Base-by-base conservation (phyloP, 257 asterid species). In the Solanum pennellii region DNA sequence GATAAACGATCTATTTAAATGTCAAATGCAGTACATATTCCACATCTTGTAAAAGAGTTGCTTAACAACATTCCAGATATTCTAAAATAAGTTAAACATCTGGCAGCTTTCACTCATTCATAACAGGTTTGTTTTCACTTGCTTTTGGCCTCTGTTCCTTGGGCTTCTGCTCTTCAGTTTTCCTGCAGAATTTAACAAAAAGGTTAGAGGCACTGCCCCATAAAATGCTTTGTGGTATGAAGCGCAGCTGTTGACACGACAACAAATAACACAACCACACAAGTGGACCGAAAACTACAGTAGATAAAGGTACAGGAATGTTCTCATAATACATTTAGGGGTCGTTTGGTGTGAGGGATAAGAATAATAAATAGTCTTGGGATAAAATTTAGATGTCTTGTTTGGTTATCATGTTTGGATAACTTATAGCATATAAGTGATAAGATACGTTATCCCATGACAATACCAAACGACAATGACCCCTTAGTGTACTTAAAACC, bases 151-250 rank as follows among this genome's bases (percentile, higher is more conserved):
- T 96, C 85, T 96, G 98, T 85, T 96, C 99, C 96, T 92, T 96
- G 23, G 99, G 99, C 94, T 92, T 97, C 90, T 94, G 98, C 92
- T 97, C 99, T 87, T 97, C 99, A 33, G 92, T 91, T 97, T 96
- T 97, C 96, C 99, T 97, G 87, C 37, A 88, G 25, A 84, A 76
- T 25, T 18, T 35, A 49, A 23, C 41, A 9, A 71, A n/a, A 18
- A 29, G 31, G 29, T 41, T 23, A 87, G 84, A 25, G 16, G 37
- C 35, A 25, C 25, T 9, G 77, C 20, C 7, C 7, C 5, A 59
- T 59, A 1, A 59, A 59, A 59, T 20, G 66, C 66, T 20, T 59
- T 59, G 66, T 59, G 25, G 66, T 59, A 20, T 56, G 66, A 56
- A 56, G 66, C 20, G 66, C 20, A 5, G 66, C 66, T 20, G 66